phyloP scores from a whole-genome alignment of 352 stramenopile genomes.

The Phytophthora sansomeana region DNA sequence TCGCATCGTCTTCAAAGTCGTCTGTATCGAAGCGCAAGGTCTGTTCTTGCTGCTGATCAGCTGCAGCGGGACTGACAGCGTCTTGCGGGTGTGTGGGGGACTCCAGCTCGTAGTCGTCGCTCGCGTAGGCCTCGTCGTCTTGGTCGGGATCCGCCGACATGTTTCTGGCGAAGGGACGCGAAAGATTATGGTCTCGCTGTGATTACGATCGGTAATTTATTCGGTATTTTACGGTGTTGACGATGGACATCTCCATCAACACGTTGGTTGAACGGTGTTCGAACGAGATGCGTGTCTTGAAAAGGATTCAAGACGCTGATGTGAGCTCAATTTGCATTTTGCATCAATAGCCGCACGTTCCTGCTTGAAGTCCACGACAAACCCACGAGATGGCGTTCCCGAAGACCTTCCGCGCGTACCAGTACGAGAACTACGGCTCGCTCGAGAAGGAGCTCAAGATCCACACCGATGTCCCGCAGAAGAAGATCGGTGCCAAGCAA shows the following conservation, averaged over 20 bases:
- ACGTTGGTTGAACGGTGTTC: conserved; percentile 6
- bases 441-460: conserved; percentile 6
- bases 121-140: conserved; percentile 34
- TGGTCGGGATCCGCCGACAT: conserved; percentile 31
- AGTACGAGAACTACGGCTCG: conserved; percentile 23
- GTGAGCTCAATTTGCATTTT: conserved; percentile 11
- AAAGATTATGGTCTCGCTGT: too few species aligned
- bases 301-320: too few species aligned
- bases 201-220: conserved; percentile 1
- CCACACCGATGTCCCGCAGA: conserved; percentile 1
- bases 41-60: conserved; percentile 7
- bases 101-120: conserved; percentile 45
- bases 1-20: conserved; percentile 23
- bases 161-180: background rate
- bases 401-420: conserved; percentile 23
- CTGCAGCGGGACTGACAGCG: background rate
- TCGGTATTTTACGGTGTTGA: background rate
- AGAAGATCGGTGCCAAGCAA: conserved; percentile 3
- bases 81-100: conserved; percentile 25
- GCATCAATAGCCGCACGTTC: conserved; percentile 3
- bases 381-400: conserved; percentile 6
- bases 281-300: too few species aligned
- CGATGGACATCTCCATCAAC: background rate
- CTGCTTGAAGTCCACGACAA: background rate
- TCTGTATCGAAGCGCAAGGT: conserved; percentile 15